These are phyloP conservation scores for Myxozyma melibiosi DNA, from an alignment of 805 yeast genomes.

Conservation along the genomic window DNA sequence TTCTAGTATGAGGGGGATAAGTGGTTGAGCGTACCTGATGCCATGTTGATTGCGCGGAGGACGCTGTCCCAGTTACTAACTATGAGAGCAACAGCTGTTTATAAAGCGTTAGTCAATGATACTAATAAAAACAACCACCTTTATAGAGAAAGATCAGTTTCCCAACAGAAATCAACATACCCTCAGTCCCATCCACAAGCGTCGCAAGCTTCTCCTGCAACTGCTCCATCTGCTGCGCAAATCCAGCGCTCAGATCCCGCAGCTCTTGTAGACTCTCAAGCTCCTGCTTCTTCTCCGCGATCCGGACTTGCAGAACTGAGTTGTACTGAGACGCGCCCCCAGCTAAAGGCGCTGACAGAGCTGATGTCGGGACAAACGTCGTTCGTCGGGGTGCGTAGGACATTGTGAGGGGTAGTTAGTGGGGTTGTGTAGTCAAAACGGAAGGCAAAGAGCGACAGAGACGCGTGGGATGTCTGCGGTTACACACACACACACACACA, in stretches of 20 bases:
- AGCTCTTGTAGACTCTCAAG: slow-evolving; percentile 24
- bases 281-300: slow-evolving; percentile 29
- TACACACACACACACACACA: too few species aligned
- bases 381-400: slow-evolving; percentile 29
- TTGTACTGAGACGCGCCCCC: slow-evolving; percentile 19
- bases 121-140: neutral
- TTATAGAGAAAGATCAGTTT: too few species aligned
- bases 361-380: slow-evolving; percentile 25
- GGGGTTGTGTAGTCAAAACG: too few species aligned
- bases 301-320: slow-evolving; percentile 17
- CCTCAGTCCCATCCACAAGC: slow-evolving; percentile 30
- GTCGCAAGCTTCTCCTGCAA: slow-evolving; percentile 25
- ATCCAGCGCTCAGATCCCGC: slow-evolving; percentile 24
- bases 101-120: neutral
- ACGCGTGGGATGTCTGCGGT: too few species aligned
- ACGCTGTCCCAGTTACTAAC: slow-evolving; percentile 32
- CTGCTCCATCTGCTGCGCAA: slow-evolving; percentile 28
- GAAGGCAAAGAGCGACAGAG: too few species aligned
- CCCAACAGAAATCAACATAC: neutral
- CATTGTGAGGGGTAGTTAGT: slow-evolving; percentile 6
- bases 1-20: neutral
- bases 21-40: slow-evolving; percentile 18
- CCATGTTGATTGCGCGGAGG: slow-evolving; percentile 24
- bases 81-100: slow-evolving; percentile 31
- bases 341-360: slow-evolving; percentile 1